Evolutionary conservation across 768 basidiomycete species (phyloP).

Genomic region (Rhodotorula babjevae): DNA sequence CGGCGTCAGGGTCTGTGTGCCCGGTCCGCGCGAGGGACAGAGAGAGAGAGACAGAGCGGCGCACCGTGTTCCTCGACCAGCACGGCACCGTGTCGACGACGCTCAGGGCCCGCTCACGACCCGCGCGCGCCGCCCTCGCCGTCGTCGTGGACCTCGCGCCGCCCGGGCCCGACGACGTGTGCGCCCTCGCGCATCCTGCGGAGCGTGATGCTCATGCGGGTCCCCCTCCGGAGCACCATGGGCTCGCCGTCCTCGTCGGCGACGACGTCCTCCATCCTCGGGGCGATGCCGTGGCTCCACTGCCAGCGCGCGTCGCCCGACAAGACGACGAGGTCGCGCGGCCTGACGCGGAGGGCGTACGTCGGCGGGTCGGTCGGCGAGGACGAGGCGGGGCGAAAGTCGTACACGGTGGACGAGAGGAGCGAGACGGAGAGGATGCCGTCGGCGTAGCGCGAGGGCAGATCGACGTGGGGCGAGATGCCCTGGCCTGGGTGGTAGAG

Average conservation of each 20-base stretch:
- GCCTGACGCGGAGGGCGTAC: slow-evolving; percentile 67
- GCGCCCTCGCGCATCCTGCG: slow-evolving; percentile 81
- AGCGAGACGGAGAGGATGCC: slow-evolving; percentile 86
- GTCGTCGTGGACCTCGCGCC: no score
- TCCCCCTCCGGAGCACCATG: slow-evolving; percentile 47
- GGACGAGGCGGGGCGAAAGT: slow-evolving; percentile 52
- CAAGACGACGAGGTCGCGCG: slow-evolving; percentile 70
- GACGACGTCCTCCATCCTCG: slow-evolving; percentile 61
- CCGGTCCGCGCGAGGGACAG: no score
- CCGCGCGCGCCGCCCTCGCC: not conserved
- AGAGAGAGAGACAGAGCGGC: no score
- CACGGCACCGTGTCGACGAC: no score
- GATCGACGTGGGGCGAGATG: slow-evolving; percentile 79
- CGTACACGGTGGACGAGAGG: slow-evolving; percentile 73
- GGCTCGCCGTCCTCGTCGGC: slow-evolving; percentile 43
- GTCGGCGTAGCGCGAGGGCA: slow-evolving; percentile 75
- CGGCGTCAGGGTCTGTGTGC: no score
- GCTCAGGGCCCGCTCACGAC: no score
- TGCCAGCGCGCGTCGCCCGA: slow-evolving; percentile 73
- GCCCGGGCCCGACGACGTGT: slow-evolving; percentile 42
- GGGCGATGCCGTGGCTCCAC: slow-evolving; percentile 86
- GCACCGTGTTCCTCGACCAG: no score
- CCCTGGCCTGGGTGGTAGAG: slow-evolving; percentile 84
- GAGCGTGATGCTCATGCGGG: slow-evolving; percentile 75
- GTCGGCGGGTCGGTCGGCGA: not conserved